Evolutionary conservation across 225 moss, liverwort and hornwort species (phyloP).

Genomic region (Antitrichia curtipendula): DNA sequence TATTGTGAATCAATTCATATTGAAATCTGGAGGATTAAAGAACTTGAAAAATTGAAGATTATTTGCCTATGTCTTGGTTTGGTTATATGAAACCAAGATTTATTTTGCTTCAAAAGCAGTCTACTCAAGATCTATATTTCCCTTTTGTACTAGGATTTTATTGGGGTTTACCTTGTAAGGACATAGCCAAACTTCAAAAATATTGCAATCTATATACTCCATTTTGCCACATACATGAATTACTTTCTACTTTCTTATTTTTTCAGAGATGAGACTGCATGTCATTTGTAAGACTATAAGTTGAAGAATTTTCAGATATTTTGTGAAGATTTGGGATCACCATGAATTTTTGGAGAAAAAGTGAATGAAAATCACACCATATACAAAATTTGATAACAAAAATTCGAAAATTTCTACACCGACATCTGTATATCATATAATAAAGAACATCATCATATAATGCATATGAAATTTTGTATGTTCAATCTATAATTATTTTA

Average conservation of each 20-base stretch:
- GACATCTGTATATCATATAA: fast-evolving
- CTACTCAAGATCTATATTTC: not conserved
- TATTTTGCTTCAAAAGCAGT: not conserved
- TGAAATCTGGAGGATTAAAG: not conserved
- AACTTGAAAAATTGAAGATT: not conserved
- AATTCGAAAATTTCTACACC: fast-evolving
- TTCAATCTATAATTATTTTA: not conserved
- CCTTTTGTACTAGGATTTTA: not conserved
- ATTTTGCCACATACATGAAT: not conserved
- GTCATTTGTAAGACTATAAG: not conserved
- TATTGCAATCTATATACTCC: not conserved
- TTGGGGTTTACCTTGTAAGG: fast-evolving
- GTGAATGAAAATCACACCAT: not conserved
- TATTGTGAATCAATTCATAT: too few relatives aligned
- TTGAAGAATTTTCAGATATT: too few relatives aligned
- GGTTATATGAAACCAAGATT: not conserved
- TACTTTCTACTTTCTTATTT: not conserved
- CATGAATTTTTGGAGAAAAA: not conserved
- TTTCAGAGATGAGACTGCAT: too few relatives aligned
- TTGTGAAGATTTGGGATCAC: not conserved
- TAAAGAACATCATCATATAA: not conserved
- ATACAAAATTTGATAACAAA: not conserved
- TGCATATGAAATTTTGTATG: too few relatives aligned
- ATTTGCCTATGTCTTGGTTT: too few relatives aligned
- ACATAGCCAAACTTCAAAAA: not conserved